Base-by-base conservation (phyloP, 192 early-diverging fungal species). In the Coemansia sp. region DNA sequence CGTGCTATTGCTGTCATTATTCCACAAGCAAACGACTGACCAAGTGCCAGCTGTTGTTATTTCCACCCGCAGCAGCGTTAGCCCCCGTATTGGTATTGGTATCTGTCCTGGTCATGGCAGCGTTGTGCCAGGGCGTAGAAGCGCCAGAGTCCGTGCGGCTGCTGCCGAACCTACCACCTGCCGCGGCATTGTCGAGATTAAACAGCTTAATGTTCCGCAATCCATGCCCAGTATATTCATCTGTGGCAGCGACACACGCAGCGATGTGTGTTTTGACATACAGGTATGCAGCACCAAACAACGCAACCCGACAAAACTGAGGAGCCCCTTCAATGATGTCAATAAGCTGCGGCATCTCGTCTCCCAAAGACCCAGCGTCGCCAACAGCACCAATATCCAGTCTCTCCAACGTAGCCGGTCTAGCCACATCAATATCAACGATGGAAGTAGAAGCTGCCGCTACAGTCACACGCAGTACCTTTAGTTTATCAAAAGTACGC, bases 271-370 rank as follows among this genome's bases (percentile, higher is more conserved):
- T n/a, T 18, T 72, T 81, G 18, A 76, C 51, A 64, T 69, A 76
- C 7, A 61, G 61, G 33, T 74, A 77, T 14, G 75, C 79, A 2
- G 28, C 33, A 41, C 67, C 62, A 58, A 69, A 82, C 11, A 81
- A 59, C 34, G 70, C 67, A 5, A 70, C 64, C 1, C 14, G 52
- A n/a, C 2, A 54, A 33, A 68, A 14, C 1, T 4, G 18, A 12
- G 32, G 64, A 38, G 75, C 17, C 38, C 22, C 12, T 3, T 20
- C 37, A 11, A 73, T 5, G 3, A 66, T 45, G 17, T 20, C 55
- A 51, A 51, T 38, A 2, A 81, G 67, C 7, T 37, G 32, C 1
- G 43, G 53, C 3, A 75, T 65, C 9, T 76, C 79, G 34, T 11
- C 15, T 2, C 17, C 39, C 2, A n/a, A 64, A 36, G 72, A 70